Evolutionary conservation across 805 yeast genomes (phyloP), one percentile per base, ranked within the genome.

Genomic region (Debaryomyces prosopidis): DNA sequence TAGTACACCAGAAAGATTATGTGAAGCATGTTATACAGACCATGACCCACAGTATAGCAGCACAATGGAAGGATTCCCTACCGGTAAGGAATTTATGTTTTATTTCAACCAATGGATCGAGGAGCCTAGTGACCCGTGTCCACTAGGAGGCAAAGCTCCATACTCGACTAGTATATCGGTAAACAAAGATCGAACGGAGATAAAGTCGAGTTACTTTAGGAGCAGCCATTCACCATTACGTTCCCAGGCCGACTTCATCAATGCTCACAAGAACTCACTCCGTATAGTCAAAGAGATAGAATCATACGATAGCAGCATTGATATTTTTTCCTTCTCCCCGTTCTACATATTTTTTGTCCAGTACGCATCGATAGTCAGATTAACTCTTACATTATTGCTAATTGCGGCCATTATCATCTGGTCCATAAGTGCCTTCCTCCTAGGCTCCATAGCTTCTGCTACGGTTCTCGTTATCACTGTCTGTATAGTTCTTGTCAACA

Each of bases 71-170:
- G 96, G 94, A 0, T 82, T 94, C 58, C 99, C 99, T 0, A 82
- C 81, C 31, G 77, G 75, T 10, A 71, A 72, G 0, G 84, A 83
- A 30, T 92, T 92, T 57, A 79, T 87, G 81, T 71, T 70, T 37
- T 89, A 75, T 54, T 85, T 90, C 59, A 64, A 79, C 17, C 80
- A 85, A 35, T 92, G 99, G 99, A 87, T 92, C 19, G 74, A 81
- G 33, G 87, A 89, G 19, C 82, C 82, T 1, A 87, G 96, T 46
- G 94, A 87, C 56, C 89, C 92, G 2, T 92, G 99, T 63, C 97
- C 98, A 1, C 69, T 92, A 20, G 98, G 96, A 3, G 99, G 99
- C 2, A 87, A 87, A 58, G 97, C 97, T 0, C 96, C 97, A 0
- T 92, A 92, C 60, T 75, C 87, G 1, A 65, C 73, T 4, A 73